Percentiles rank a stretch among this genome's conserved stretches.
Evolutionary conservation across 2,329 filamentous ascomycete genomes (phyloP).

Genomic region (Aureobasidium sp.): DNA sequence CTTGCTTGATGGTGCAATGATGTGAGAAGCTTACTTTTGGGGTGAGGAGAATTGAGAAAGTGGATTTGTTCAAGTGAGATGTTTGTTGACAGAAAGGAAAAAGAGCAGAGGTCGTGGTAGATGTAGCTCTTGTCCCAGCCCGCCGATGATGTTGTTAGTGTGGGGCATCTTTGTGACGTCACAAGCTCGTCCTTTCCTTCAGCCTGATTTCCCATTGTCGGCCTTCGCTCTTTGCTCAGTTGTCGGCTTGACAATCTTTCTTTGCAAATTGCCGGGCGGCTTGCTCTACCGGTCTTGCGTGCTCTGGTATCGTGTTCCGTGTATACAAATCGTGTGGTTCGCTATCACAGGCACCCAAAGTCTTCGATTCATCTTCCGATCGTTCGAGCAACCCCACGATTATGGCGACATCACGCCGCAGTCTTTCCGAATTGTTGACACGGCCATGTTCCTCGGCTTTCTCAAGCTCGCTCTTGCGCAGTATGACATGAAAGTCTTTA

Average conservation of each 20-base stretch:
- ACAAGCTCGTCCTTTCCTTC: slow-evolving; percentile 4
- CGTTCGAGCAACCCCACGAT: not conserved
- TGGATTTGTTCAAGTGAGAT: not conserved
- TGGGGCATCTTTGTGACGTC: slow-evolving; percentile 11
- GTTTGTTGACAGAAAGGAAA: slow-evolving; percentile 11
- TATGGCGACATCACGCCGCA: slow-evolving; percentile 1
- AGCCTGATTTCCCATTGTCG: slow-evolving; percentile 3
- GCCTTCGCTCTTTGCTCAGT: not conserved
- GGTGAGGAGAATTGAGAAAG: not conserved
- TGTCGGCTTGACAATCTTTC: not conserved
- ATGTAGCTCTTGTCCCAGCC: not conserved
- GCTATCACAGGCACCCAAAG: not conserved
- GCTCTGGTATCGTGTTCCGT: not conserved
- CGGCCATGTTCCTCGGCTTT: not conserved
- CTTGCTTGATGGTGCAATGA: not conserved
- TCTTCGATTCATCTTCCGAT: not conserved
- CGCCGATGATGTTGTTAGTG: slow-evolving; percentile 12
- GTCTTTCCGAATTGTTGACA: slow-evolving; percentile 4
- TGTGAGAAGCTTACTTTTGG: not conserved
- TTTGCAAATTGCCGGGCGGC: not conserved
- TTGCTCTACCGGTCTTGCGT: not conserved
- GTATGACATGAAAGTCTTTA: not conserved
- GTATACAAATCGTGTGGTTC: not conserved
- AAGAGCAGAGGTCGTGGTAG: slow-evolving; percentile 10
- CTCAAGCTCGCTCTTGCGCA: not conserved